Conservation (phyloP, 345 rosid species). For the Rhizophora apiculata region DNA sequence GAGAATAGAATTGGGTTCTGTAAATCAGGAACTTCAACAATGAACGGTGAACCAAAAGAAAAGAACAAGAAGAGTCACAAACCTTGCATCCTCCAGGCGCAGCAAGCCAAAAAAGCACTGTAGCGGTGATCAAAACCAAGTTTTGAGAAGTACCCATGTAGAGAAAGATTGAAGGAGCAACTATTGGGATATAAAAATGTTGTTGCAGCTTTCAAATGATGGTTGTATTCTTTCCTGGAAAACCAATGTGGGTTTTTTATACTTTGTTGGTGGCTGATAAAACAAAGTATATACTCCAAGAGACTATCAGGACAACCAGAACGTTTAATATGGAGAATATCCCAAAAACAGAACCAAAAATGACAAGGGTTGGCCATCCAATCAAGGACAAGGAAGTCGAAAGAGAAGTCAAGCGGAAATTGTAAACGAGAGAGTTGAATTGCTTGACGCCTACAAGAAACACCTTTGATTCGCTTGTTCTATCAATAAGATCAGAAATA, state of each 20-base stretch:
- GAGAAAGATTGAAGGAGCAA: not conserved
- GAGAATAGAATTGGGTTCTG: no score
- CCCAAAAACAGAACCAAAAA: slow-evolving; percentile 2
- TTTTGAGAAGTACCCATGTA: slow-evolving; percentile 28
- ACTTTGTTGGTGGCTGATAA: slow-evolving; percentile 22
- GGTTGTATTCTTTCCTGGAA: not conserved
- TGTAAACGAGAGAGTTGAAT: no score
- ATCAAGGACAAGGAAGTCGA: slow-evolving; percentile 14
- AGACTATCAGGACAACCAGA: not conserved
- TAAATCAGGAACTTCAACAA: not conserved
- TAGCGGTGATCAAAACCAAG: slow-evolving; percentile 16
- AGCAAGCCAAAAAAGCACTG: slow-evolving; percentile 20
- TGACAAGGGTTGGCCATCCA: slow-evolving; percentile 11
- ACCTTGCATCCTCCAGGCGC: slow-evolving; percentile 51
- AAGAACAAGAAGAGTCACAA: not conserved
- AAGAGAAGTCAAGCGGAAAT: not conserved
- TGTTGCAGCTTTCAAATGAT: not conserved
- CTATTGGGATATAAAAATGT: not conserved
- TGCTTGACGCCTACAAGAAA: no score
- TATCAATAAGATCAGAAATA: no score
- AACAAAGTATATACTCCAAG: slow-evolving; percentile 15
- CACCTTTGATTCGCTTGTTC: no score
- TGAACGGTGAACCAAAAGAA: not conserved
- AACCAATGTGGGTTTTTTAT: not conserved
- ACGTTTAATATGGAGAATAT: not conserved